Percentiles rank a stretch among this genome's conserved stretches.
These are phyloP conservation scores for Moringa oleifera DNA, from an alignment of 345 rosid species.

Conservation along the genomic window DNA sequence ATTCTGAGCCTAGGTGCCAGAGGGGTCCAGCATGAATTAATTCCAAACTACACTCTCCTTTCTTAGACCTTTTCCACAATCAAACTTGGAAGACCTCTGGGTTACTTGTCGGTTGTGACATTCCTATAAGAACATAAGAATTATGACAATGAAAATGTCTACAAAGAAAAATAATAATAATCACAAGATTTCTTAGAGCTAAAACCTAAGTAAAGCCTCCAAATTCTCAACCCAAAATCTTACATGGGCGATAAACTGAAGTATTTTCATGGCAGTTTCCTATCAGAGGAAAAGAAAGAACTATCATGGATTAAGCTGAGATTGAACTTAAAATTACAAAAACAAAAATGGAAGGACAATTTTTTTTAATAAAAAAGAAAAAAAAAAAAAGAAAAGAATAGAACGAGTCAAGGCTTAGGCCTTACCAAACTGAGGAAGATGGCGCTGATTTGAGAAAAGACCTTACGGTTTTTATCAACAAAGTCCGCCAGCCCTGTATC, in stretches of 20 bases:
- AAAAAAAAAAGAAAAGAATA: neutral
- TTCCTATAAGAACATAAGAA: too few species aligned
- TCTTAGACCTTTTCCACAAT: too few species aligned
- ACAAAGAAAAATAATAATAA: neutral
- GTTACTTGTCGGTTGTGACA: too few species aligned
- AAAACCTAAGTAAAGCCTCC: neutral
- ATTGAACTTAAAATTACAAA: too few species aligned
- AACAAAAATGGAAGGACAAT: too few species aligned
- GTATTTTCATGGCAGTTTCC: neutral
- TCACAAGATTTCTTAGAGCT: neutral
- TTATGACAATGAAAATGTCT: too few species aligned
- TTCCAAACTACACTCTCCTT: neutral
- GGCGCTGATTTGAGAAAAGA: slow-evolving; percentile 58
- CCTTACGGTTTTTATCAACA: slow-evolving; percentile 68
- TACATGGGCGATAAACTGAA: neutral
- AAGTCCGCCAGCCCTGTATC: slow-evolving; percentile 58
- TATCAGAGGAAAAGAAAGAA: neutral
- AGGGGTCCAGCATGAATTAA: neutral
- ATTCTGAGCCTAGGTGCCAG: too few species aligned
- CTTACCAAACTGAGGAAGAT: slow-evolving; percentile 74
- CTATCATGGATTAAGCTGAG: neutral
- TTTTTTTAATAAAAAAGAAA: neutral
- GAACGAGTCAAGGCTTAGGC: neutral
- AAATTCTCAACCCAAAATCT: neutral
- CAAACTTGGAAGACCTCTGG: too few species aligned